Conservation (phyloP, 192 early-diverging fungal genomes). For the Backusella psychrophila region DNA sequence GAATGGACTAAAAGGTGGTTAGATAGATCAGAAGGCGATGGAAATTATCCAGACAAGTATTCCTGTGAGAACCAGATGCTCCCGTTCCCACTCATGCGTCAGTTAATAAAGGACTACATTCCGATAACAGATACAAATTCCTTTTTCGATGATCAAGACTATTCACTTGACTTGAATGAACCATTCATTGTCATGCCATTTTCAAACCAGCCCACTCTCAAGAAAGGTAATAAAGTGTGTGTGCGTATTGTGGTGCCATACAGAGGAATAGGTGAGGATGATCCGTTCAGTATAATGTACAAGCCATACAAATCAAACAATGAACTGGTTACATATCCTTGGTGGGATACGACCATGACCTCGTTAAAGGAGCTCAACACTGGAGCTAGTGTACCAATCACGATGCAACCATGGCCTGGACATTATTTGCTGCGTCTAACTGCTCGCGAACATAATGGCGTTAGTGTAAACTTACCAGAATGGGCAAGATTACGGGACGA, state of each 20-base stretch:
- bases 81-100: conserved; percentile 17
- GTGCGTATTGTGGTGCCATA: conserved; percentile 44
- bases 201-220: not conserved
- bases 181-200: conserved; percentile 22
- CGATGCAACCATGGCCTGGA: conserved; percentile 25
- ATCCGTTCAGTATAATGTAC: not conserved
- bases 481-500: conserved; percentile 5
- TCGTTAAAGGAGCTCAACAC: conserved; percentile 4
- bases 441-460: not conserved
- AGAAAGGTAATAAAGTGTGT: conserved; percentile 33
- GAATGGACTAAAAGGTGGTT: conserved; percentile 4
- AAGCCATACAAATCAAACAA: conserved; percentile 9
- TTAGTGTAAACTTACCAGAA: not conserved
- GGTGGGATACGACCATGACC: conserved; percentile 27
- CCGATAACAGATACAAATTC: not conserved
- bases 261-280: not conserved
- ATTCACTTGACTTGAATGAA: conserved; percentile 2
- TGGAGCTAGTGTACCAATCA: conserved; percentile 6
- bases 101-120: conserved; percentile 3
- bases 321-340: not conserved
- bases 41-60: not conserved
- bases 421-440: not conserved
- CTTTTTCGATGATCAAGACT: not conserved
- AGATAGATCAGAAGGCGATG: not conserved
- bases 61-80: conserved; percentile 9